phyloP scores from a whole-genome alignment of 2,329 filamentous ascomycete genomes.

The Huntiella omanensis region DNA sequence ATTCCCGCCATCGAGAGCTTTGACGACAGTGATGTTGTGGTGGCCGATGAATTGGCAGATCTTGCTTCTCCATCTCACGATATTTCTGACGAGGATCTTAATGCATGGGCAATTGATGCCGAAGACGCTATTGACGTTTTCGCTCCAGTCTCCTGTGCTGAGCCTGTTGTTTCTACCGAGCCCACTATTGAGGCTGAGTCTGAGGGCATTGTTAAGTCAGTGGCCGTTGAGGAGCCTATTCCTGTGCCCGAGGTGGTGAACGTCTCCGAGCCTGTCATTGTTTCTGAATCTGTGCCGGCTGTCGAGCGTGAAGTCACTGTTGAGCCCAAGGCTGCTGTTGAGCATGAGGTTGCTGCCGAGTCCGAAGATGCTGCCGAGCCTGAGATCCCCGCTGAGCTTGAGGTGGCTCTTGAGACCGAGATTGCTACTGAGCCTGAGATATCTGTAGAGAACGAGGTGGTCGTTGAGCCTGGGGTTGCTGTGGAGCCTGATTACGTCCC shows the following conservation, averaged over 20 bases:
- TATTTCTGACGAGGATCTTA: neutral
- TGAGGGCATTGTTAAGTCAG: neutral
- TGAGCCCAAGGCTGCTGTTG: neutral
- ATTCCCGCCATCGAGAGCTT: neutral
- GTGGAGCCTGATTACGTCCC: neutral
- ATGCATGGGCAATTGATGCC: neutral
- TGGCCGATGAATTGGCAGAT: neutral
- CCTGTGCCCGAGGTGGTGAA: conserved; percentile 4
- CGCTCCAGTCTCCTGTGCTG: neutral
- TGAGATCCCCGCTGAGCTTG: neutral
- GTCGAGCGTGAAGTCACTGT: neutral
- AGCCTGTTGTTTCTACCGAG: neutral
- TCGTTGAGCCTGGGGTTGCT: neutral
- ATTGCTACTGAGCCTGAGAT: neutral
- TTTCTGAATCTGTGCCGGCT: neutral
- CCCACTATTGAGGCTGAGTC: neutral
- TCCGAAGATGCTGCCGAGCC: neutral
- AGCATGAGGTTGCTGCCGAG: neutral
- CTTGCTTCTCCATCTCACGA: neutral
- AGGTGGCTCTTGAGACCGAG: neutral
- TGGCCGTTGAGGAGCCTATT: neutral
- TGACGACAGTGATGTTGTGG: neutral
- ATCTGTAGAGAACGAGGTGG: too few species aligned
- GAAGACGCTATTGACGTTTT: neutral
- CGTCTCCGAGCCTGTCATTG: neutral